phyloP scores from a whole-genome alignment of 768 basidiomycete genomes.

The Pleurotus citrinopileatus region DNA sequence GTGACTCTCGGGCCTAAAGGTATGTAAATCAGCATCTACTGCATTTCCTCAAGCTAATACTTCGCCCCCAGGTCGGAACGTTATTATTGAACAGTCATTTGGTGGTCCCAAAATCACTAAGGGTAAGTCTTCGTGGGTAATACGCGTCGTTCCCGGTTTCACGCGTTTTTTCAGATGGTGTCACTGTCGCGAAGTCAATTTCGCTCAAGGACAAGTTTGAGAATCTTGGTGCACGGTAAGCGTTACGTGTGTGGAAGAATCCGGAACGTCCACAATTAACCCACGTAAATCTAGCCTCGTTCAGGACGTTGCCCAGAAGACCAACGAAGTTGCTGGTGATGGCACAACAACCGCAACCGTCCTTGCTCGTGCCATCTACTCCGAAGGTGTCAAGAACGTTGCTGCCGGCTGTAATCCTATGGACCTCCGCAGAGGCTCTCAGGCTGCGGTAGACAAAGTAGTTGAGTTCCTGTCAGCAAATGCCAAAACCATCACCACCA shows the following conservation, averaged over 20 bases:
- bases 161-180: conserved; percentile 68
- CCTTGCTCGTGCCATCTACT: conserved; percentile 94
- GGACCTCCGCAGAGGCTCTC: conserved; percentile 98
- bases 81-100: conserved; percentile 94
- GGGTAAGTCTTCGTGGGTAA: conserved; percentile 43
- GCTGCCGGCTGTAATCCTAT: conserved; percentile 99
- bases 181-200: conserved; percentile 95
- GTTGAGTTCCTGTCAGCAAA: conserved; percentile 86
- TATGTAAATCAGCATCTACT: conserved; percentile 23
- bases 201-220: conserved; percentile 96
- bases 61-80: conserved; percentile 73
- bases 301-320: conserved; percentile 95
- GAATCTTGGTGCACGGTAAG: conserved; percentile 95
- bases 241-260: conserved; percentile 9
- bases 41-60: conserved; percentile 7
- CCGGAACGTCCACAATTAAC: conserved; percentile 8
- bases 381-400: conserved; percentile 98
- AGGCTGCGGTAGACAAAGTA: conserved; percentile 94
- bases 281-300: conserved; percentile 56
- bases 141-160: not conserved
- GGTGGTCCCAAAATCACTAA: conserved; percentile 96
- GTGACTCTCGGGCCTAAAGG: conserved; percentile 98
- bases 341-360: conserved; percentile 98
- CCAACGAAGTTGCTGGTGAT: conserved; percentile 96
- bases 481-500: conserved; percentile 93